Evolutionary conservation across 192 early-diverging fungal species (phyloP), one percentile per base, ranked within the genome.

Genomic region (Polychytrium aggregatum): DNA sequence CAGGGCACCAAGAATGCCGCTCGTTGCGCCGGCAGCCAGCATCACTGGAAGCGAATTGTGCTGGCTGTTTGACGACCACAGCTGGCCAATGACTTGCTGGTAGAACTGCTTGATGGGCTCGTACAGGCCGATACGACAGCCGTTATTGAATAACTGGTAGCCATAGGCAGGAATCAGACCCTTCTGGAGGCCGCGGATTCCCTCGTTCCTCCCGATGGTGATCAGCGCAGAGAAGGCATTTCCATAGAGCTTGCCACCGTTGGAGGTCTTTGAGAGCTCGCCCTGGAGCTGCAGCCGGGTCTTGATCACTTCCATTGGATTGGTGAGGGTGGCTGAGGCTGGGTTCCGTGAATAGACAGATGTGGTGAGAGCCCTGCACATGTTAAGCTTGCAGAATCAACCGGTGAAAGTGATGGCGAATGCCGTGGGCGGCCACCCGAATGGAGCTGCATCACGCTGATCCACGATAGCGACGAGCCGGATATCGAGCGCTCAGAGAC

Each of bases 301-400:
- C 60, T 97, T 97, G 27, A 91, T 86, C 0, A 88, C 87, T 78
- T 96, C n/a, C n/a, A n/a, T n/a, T n/a, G n/a, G n/a, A n/a, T n/a
- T n/a, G n/a, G n/a, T n/a, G n/a, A n/a, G n/a, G n/a, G n/a, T n/a
- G n/a, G n/a, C n/a, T n/a, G n/a, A n/a, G n/a, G n/a, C n/a, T n/a
- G n/a, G n/a, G n/a, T n/a, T n/a, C n/a, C n/a, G n/a, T n/a, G n/a
- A n/a, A n/a, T n/a, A n/a, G n/a, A n/a, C n/a, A n/a, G n/a, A n/a
- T n/a, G n/a, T n/a, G n/a, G n/a, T n/a, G n/a, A n/a, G n/a, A n/a
- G n/a, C n/a, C n/a, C n/a, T n/a, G n/a, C n/a, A n/a, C n/a, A n/a
- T n/a, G n/a, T n/a, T n/a, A n/a, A n/a, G n/a, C n/a, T n/a, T n/a
- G n/a, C n/a, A n/a, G n/a, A n/a, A n/a, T n/a, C n/a, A n/a, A n/a